phyloP scores from a whole-genome alignment of 2,329 filamentous ascomycete species.

The Aureobasidium mangrovei region DNA sequence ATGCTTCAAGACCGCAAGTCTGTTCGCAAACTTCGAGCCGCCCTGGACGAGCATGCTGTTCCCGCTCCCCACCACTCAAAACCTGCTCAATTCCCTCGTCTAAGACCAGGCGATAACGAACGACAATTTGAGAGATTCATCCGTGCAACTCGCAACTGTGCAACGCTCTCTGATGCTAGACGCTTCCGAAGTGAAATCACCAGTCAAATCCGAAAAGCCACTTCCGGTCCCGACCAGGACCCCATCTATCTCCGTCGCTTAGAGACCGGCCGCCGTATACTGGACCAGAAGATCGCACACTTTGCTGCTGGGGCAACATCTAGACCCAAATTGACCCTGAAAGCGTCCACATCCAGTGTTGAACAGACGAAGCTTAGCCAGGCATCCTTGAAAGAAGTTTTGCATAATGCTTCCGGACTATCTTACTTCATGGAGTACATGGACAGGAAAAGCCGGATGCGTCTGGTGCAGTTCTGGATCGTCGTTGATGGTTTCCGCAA shows the following conservation, averaged over 20 bases:
- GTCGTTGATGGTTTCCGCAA: conserved; percentile 95
- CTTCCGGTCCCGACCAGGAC: conserved; percentile 72
- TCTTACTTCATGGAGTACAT: conserved; percentile 99
- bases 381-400: conserved; percentile 70
- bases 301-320: conserved; percentile 59
- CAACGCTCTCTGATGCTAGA: conserved; percentile 85
- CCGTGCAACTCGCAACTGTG: conserved; percentile 75
- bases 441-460: conserved; percentile 82
- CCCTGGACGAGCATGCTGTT: conserved; percentile 86
- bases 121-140: conserved; percentile 92
- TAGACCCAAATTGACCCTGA: conserved; percentile 29
- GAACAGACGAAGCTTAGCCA: conserved; percentile 52
- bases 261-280: conserved; percentile 80
- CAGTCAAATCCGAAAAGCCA: conserved; percentile 73
- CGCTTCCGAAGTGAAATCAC: conserved; percentile 86
- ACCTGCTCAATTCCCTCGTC: conserved; percentile 63
- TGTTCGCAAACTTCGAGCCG: conserved; percentile 81
- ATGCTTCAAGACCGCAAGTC: conserved; percentile 94
- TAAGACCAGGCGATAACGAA: conserved; percentile 78
- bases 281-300: conserved; percentile 82
- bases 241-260: conserved; percentile 78
- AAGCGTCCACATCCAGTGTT: conserved; percentile 26
- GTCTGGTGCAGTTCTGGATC: conserved; percentile 93
- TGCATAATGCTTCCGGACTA: conserved; percentile 79
- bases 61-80: conserved; percentile 60